Evolutionary conservation across 352 stramenopile genomes (phyloP), one percentile per base, ranked within the genome.

Genomic region (Globisporangium alternatum): DNA sequence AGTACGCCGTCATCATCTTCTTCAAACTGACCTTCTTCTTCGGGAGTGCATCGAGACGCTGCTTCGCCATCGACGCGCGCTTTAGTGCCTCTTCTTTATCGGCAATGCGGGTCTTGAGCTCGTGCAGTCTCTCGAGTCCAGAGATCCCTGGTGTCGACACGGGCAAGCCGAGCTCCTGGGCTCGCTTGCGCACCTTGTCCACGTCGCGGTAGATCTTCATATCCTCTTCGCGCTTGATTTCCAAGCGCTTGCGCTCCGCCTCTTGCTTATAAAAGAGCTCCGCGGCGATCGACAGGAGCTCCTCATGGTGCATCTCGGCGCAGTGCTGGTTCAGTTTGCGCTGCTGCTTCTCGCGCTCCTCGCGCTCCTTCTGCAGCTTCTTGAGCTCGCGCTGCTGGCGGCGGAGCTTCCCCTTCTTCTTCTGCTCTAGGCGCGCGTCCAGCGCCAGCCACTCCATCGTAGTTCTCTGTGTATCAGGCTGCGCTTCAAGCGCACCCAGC

Each of bases 241-340:
- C 71, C 13, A 70, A 53, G 9, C 30, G 33, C n/a, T 58, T 59
- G 2, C 57, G 65, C 13, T 71, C 52, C 4, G 73, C 74, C 30
- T 80, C 60, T 1, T 66, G 43, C 13, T 52, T 48, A 28, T 77
- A 73, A 43, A 67, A 74, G 12, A 43, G 55, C 60, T 72, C 73
- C 78, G 86, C 79, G 1, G 55, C 66, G 17, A 72, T 52, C n/a
- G 79, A 88, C 17, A 88, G 65, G 25, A 64, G 55, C 39, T 90
- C 81, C 54, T 90, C 81, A 2, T 56, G 43, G 30, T 76, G 63
- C 79, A 90, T 89, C 62, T 86, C 79, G 2, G 60, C 68, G 60
- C 81, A 86, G 57, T 71, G 66, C 12, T 52, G 44, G 2, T 31
- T 39, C 21, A 80, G 51, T 51, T 72, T 77, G 10, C 59, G 61